Evolutionary conservation across 2,329 filamentous ascomycete genomes (phyloP), one percentile per base, ranked within the genome.

Genomic region (Tolypocladium sp.): DNA sequence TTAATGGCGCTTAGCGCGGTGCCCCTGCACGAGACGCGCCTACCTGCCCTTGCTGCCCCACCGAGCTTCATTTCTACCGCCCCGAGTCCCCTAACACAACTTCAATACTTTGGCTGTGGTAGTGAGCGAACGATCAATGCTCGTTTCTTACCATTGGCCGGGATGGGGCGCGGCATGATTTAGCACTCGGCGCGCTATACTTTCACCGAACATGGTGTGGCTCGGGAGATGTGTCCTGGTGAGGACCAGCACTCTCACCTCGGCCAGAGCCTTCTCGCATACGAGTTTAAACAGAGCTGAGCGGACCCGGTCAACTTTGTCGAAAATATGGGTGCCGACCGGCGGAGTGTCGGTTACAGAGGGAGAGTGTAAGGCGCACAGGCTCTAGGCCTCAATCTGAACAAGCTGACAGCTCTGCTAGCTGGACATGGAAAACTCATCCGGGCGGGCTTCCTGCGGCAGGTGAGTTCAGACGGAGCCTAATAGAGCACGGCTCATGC

Each of bases 271-370:
- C 52, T 62, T 68, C 58, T 67, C 67, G 40, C 60, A 60, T 54
- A 60, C 65, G 41, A 58, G 60, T 56, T 44, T 62, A 55, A 51
- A 67, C 79, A 87, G 63, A 56, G 58, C 63, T 38, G 53, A 55
- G 55, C 62, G 62, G 35, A 61, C 61, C 56, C 70, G 73, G 52
- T 72, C 70, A 41, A 71, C 69, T 51, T 72, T 93, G 12, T 93
- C 91, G 4, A 86, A 79, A 53, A 83, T 92, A 72, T 97, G 92
- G 91, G 80, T 87, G 35, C 91, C 92, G 2, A 90, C 87, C 1
- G 86, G 87, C 51, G 86, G 88, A 9, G 84, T 90, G 58, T 79
- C 85, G 60, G 77, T 79, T 46, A 77, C 77, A 33, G 76, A 82
- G 51, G 77, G 80, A 57, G 84, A 84, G 73, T 77, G 82, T 83